Evolutionary conservation across 176 grass and related monocot genomes (phyloP).

Genomic region (Aegilops sharonensis): DNA sequence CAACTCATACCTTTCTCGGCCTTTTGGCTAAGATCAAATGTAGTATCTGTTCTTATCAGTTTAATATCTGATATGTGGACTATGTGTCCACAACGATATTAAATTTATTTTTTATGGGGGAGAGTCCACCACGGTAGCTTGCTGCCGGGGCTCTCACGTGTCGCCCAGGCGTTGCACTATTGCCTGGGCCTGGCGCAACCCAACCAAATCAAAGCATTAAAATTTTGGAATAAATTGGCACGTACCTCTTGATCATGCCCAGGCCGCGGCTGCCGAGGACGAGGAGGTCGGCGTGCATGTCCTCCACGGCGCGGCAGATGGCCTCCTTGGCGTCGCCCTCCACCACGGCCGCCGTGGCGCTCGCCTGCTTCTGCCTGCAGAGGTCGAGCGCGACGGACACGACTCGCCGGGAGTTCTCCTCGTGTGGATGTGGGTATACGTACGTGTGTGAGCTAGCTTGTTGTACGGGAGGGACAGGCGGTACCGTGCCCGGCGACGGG

Average conservation of each 20-base stretch:
- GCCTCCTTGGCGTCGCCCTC: conserved; percentile 86
- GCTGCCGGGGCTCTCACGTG: background rate
- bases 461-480: background rate
- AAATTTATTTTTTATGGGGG: conserved; percentile 43
- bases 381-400: conserved; percentile 40
- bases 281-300: conserved; percentile 59
- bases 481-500: conserved; percentile 45
- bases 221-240: background rate
- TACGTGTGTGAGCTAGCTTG: too few relatives aligned
- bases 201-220: background rate
- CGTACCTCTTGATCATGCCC: conserved; percentile 71
- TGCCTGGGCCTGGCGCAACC: background rate
- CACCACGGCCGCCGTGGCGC: conserved; percentile 41
- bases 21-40: conserved; percentile 82
- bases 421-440: background rate
- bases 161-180: background rate
- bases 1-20: conserved; percentile 54
- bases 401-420: conserved; percentile 54
- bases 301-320: conserved; percentile 61
- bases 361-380: conserved; percentile 47
- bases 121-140: background rate
- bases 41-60: conserved; percentile 51
- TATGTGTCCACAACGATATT: conserved; percentile 45
- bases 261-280: conserved; percentile 75
- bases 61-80: conserved; percentile 14